These are phyloP conservation scores for Elaeis guineensis DNA, from an alignment of 176 grass and related monocot genomes.

Conservation along the genomic window DNA sequence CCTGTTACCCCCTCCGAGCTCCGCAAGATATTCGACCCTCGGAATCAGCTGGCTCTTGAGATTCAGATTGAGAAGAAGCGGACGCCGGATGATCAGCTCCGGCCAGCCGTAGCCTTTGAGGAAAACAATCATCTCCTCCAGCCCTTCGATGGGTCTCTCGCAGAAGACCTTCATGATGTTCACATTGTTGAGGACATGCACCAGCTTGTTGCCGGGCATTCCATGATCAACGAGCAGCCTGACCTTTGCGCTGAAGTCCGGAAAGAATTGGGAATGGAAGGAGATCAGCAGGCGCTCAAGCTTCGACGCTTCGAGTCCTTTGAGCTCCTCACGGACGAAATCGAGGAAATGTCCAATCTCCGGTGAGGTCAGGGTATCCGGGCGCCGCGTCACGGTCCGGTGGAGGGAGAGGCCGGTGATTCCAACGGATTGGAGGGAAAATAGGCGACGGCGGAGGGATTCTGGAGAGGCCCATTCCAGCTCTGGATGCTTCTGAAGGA, in stretches of 20 bases:
- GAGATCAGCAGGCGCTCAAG: constrained; percentile 7
- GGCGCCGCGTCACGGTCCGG: constrained; percentile 5
- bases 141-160: constrained; percentile 5
- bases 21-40: constrained; percentile 10
- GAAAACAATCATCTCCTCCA: constrained; percentile 16
- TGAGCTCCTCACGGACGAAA: not conserved
- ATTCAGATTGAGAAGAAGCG: constrained; percentile 11
- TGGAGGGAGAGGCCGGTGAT: not conserved
- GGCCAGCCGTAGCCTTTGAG: constrained; percentile 12
- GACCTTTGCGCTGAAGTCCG: constrained; percentile 1
- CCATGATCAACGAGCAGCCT: constrained; percentile 8
- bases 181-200: constrained; percentile 13
- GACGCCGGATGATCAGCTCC: constrained; percentile 6
- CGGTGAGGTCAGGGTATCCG: constrained; percentile 4
- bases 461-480: constrained; percentile 6
- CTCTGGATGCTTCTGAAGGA: not conserved
- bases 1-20: constrained; percentile 1
- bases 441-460: not conserved
- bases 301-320: constrained; percentile 9
- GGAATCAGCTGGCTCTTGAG: constrained; percentile 13
- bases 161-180: constrained; percentile 16
- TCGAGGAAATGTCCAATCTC: constrained; percentile 17
- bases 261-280: not conserved
- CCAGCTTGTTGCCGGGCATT: constrained; percentile 1
- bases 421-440: constrained; percentile 1